Percentiles rank a stretch among this genome's conserved stretches.
These are phyloP conservation scores for Candida piceae DNA, from an alignment of 805 yeast species.

Conservation along the genomic window DNA sequence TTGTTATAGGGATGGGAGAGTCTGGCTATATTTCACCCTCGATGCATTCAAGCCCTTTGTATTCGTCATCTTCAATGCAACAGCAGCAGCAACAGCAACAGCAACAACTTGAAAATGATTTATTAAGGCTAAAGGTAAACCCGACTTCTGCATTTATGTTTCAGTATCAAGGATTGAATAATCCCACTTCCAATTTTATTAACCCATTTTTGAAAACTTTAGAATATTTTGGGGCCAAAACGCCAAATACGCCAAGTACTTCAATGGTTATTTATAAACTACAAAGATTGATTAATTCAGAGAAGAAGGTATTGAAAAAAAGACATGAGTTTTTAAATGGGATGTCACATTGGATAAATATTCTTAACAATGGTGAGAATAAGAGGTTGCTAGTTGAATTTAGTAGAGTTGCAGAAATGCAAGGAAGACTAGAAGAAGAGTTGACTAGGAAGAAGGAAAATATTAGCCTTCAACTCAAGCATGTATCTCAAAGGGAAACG, in stretches of 20 bases:
- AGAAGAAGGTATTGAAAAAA: constrained; percentile 33
- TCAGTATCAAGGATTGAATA: constrained; percentile 17
- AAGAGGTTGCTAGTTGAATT: constrained; percentile 37
- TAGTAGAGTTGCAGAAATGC: constrained; percentile 33
- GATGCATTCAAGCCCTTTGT: constrained; percentile 19
- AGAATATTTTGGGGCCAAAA: constrained; percentile 22
- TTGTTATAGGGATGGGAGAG: constrained; percentile 7
- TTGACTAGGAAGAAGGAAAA: constrained; percentile 39
- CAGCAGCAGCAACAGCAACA: constrained; percentile 6
- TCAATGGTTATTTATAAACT: constrained; percentile 30
- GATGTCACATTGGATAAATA: constrained; percentile 37
- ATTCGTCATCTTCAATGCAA: constrained; percentile 17
- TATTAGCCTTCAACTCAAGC: constrained; percentile 38
- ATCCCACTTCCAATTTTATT: constrained; percentile 13
- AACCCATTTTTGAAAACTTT: constrained; percentile 21
- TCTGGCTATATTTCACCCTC: constrained; percentile 10
- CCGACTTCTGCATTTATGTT: constrained; percentile 15
- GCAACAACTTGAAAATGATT: not conserved
- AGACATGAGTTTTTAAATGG: constrained; percentile 37
- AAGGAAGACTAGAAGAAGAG: constrained; percentile 32
- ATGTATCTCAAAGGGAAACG: constrained; percentile 46
- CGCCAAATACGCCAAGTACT: constrained; percentile 24
- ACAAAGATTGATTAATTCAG: constrained; percentile 34
- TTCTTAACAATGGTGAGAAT: constrained; percentile 36
- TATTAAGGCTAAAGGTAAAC: not conserved